Evolutionary conservation across 768 basidiomycete species (phyloP), one percentile per base, ranked within the genome.

Genomic region (Lactarius hengduanensis): DNA sequence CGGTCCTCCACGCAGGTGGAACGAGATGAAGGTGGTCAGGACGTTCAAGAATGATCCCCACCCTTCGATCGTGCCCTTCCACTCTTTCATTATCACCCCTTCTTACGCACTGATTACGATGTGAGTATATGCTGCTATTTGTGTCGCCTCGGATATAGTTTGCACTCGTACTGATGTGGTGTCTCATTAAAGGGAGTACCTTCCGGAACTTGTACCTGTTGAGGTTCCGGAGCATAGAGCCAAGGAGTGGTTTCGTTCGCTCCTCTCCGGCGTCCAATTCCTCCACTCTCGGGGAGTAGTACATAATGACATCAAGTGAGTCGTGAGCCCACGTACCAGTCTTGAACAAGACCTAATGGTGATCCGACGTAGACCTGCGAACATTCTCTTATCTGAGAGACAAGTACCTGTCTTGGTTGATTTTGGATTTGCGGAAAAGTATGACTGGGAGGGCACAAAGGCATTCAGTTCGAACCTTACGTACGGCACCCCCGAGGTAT

Each of bases 21-120:
- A 95, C 74, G 95, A 98, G 80, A 96, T 96, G 94, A 96, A 96
- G 83, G 90, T 96, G 72, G 87, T 98, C 66, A 83, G 91, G 71
- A 80, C 87, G 13, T 86, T 98, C 76, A 91, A 90, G 78, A 78
- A 86, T 55, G 89, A 94, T 72, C 86, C 89, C 10, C 96, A 98
- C 74, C 95, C 94, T 0, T 91, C 92, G 67, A 90, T 98, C 77
- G 91, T 98, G 68, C 86, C 87, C 13, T 98, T 98, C 77, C 89
- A 95, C 73, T 90, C 91, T 4, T 98, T 98, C 81, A 89, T 96
- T 74, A 92, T 96, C 71, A 93, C 93, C 0, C 91, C 93, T 5
- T 90, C 87, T 34, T 95, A 91, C 76, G 95, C 94, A 50, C 82
- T 96, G 67, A 92, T 93, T 71, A 91, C 91, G n/a, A 94, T 93